Base-by-base conservation (phyloP, 306 rosid genomes). In the Alnus glutinosa region DNA sequence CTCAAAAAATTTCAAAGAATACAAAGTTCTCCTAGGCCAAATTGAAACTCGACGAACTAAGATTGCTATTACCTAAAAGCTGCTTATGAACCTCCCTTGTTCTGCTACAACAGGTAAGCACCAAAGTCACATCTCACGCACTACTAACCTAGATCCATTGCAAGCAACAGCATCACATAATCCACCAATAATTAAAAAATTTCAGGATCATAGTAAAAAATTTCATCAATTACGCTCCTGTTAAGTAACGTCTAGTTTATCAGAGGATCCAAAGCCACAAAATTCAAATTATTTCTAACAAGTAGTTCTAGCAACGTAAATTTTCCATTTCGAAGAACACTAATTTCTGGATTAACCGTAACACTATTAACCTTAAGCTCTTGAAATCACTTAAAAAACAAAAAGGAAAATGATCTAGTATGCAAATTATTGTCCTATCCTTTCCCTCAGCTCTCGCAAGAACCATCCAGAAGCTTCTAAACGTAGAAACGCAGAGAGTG, bases 31-130 rank as follows among this genome's bases (percentile, higher is more conserved):
- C 69, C 39, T 28, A 1, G 39, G 68, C n/a, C 42, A 62, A 62
- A 32, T 32, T 6, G 8, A 37, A 32, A 12, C 19, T 30, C 39
- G 11, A 12, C 14, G 3, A 62, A 13, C 44, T 11, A 11, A 62
- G 68, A 62, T 62, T 12, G 44, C 42, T 34, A 4, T 62, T 62
- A 6, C 28, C 68, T 11, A 28, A 28, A 62, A 32, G 68, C 4
- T 16, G 19, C 23, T 54, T 18, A 12, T 15, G 23, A 64, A 18
- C 59, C 10, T 32, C 13, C 23, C 74, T 36, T 15, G 51, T 34
- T 79, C 14, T 52, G 50, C 55, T 72, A 55, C 5, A 37, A 73
- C 44, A 39, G 14, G 32, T 18, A 63, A 64, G 74, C 69, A 64
- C 39, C 19, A 50, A 8, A 32, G 47, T 10, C 55, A 6, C 68